These are phyloP conservation scores for Ogataea saltuana DNA, from an alignment of 805 yeast genomes.

Conservation along the genomic window DNA sequence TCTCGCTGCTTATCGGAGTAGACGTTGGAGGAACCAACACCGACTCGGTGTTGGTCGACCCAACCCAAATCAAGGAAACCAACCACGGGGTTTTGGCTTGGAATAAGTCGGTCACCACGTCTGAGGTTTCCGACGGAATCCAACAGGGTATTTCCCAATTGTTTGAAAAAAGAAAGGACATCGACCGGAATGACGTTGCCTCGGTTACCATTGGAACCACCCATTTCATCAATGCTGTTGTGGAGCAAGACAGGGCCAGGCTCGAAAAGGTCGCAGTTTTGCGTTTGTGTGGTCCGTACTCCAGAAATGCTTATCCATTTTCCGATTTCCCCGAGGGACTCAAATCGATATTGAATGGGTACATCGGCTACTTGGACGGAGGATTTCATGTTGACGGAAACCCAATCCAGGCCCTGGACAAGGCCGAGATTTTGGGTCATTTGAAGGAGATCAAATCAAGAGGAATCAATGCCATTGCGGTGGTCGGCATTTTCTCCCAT, in stretches of 20 bases:
- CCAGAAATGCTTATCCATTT: slow-evolving; percentile 41
- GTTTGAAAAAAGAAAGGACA: slow-evolving; percentile 27
- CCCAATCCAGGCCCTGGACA: slow-evolving; percentile 37
- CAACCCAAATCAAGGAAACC: slow-evolving; percentile 26
- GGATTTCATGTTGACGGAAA: slow-evolving; percentile 47
- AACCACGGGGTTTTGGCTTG: slow-evolving; percentile 41
- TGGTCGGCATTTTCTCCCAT: slow-evolving; percentile 44
- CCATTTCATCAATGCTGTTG: slow-evolving; percentile 51
- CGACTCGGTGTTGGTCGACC: slow-evolving; percentile 47
- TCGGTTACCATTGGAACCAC: slow-evolving; percentile 54
- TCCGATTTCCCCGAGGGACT: slow-evolving; percentile 46
- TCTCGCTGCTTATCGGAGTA: slow-evolving; percentile 40
- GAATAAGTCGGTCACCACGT: slow-evolving; percentile 46
- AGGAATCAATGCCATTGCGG: slow-evolving; percentile 41
- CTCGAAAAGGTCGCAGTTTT: slow-evolving; percentile 47
- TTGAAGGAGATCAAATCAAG: slow-evolving; percentile 31
- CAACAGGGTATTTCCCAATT: slow-evolving; percentile 37
- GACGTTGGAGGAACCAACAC: slow-evolving; percentile 57
- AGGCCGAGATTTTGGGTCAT: slow-evolving; percentile 21
- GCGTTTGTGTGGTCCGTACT: slow-evolving; percentile 47
- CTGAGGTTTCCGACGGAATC: slow-evolving; percentile 47
- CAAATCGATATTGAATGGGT: slow-evolving; percentile 37
- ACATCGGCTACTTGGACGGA: slow-evolving; percentile 40
- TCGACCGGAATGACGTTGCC: slow-evolving; percentile 32
- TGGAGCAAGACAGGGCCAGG: slow-evolving; percentile 45